Percentiles rank a stretch among this genome's conserved stretches.
Evolutionary conservation across 1,284 basidiomycete genomes (phyloP).

Genomic region (Ganoderma multipileum): DNA sequence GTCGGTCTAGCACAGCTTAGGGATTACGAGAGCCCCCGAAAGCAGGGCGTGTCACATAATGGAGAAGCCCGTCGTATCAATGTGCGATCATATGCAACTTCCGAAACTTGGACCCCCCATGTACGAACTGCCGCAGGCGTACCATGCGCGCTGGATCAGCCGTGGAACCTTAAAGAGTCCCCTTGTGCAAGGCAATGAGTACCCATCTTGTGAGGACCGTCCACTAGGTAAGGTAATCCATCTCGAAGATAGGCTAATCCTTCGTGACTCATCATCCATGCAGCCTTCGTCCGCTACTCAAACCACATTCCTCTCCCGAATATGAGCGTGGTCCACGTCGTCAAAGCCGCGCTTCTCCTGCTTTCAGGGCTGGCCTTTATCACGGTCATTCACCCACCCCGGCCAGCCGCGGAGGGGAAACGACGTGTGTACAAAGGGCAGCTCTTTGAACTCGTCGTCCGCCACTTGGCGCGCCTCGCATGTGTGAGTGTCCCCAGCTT

Average conservation of each 20-base stretch:
- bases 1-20: not conserved
- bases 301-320: not conserved
- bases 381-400: not conserved
- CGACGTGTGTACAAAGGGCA: constrained; percentile 14
- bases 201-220: not conserved
- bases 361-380: constrained; percentile 1
- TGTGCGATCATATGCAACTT: not conserved
- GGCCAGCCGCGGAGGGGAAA: not conserved
- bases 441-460: constrained; percentile 16
- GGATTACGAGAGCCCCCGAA: not conserved
- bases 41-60: not conserved
- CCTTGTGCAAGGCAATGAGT: not conserved
- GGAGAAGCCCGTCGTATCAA: not conserved
- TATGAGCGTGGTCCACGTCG: too few relatives aligned
- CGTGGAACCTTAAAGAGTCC: not conserved
- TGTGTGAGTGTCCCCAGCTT: not conserved
- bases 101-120: not conserved
- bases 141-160: not conserved
- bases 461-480: constrained; percentile 8
- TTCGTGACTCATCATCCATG: not conserved
- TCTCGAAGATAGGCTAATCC: not conserved
- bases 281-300: not conserved
- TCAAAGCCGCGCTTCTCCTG: not conserved
- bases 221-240: not conserved
- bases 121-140: not conserved